phyloP scores from a whole-genome alignment of 768 basidiomycete species.

The Lanmaoa pseudosensibilis region DNA sequence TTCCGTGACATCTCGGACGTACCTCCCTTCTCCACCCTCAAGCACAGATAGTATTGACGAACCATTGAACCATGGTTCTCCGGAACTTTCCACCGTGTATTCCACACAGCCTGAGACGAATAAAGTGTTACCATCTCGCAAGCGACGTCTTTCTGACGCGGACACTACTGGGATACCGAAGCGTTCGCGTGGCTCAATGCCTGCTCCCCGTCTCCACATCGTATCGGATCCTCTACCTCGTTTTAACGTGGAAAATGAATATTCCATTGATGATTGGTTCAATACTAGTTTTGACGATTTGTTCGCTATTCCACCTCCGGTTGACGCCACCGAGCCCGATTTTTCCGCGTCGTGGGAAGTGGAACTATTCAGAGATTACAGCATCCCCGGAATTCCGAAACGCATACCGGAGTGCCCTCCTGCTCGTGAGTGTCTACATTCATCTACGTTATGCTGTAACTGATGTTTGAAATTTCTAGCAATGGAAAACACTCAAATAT shows the following conservation, averaged over 20 bases:
- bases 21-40: slow-evolving; percentile 18
- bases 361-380: slow-evolving; percentile 34
- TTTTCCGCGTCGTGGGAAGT: slow-evolving; percentile 32
- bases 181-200: slow-evolving; percentile 21
- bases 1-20: neutral
- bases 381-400: slow-evolving; percentile 10
- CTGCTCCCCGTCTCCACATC: slow-evolving; percentile 23
- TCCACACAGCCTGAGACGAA: neutral
- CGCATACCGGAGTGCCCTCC: neutral
- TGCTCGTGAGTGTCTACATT: slow-evolving; percentile 5
- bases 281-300: slow-evolving; percentile 22
- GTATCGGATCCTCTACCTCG: slow-evolving; percentile 34
- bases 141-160: slow-evolving; percentile 40
- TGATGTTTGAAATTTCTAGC: neutral
- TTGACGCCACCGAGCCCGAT: slow-evolving; percentile 27
- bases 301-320: slow-evolving; percentile 30
- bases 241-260: slow-evolving; percentile 14
- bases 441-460: neutral
- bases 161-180: slow-evolving; percentile 26
- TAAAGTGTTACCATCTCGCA: slow-evolving; percentile 17
- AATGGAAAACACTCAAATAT: neutral
- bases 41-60: slow-evolving; percentile 1
- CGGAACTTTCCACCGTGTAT: neutral
- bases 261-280: slow-evolving; percentile 40
- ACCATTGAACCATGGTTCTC: neutral